Evolutionary conservation across 352 stramenopile species (phyloP).

Genomic region (Phytophthora pinifolia): DNA sequence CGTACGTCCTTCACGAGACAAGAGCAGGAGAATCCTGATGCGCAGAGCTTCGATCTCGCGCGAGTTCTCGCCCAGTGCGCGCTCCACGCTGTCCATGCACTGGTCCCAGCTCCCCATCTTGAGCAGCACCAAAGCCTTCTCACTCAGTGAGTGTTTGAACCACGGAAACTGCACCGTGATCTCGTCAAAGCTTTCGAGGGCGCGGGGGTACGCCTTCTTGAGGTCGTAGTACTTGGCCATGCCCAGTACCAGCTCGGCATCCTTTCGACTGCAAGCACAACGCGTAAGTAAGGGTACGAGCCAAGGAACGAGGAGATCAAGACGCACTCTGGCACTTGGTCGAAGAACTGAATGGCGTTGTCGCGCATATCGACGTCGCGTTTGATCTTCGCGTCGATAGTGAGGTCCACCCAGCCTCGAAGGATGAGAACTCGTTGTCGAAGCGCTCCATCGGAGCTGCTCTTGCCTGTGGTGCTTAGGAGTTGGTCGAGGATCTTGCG

Average conservation of each 20-base stretch:
- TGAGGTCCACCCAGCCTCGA: slow-evolving; percentile 78
- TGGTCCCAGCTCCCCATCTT: slow-evolving; percentile 89
- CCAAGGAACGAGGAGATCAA: neutral
- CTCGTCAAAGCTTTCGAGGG: slow-evolving; percentile 74
- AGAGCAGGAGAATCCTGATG: slow-evolving; percentile 60
- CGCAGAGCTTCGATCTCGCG: slow-evolving; percentile 74
- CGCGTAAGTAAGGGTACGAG: neutral
- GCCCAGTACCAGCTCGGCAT: slow-evolving; percentile 72
- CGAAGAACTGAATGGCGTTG: slow-evolving; percentile 62
- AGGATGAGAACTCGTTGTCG: slow-evolving; percentile 59
- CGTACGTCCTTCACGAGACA: slow-evolving; percentile 62
- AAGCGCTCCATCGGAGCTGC: slow-evolving; percentile 25
- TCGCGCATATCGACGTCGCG: slow-evolving; percentile 64
- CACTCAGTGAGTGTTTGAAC: slow-evolving; percentile 82
- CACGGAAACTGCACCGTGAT: slow-evolving; percentile 77
- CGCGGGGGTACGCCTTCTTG: slow-evolving; percentile 65
- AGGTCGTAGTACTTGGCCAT: slow-evolving; percentile 72
- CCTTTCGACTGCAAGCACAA: slow-evolving; percentile 45
- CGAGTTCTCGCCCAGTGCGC: slow-evolving; percentile 62
- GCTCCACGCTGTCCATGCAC: slow-evolving; percentile 77
- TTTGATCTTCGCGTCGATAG: slow-evolving; percentile 66
- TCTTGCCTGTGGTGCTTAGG: slow-evolving; percentile 23
- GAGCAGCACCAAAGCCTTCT: slow-evolving; percentile 80
- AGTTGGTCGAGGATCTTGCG: slow-evolving; percentile 74
- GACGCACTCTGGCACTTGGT: slow-evolving; percentile 60